A percentile compares a stretch with the other conserved stretches of the same genome.
phyloP scores from a whole-genome alignment of 768 basidiomycete species.

The Sistotremastrum suecicum region DNA sequence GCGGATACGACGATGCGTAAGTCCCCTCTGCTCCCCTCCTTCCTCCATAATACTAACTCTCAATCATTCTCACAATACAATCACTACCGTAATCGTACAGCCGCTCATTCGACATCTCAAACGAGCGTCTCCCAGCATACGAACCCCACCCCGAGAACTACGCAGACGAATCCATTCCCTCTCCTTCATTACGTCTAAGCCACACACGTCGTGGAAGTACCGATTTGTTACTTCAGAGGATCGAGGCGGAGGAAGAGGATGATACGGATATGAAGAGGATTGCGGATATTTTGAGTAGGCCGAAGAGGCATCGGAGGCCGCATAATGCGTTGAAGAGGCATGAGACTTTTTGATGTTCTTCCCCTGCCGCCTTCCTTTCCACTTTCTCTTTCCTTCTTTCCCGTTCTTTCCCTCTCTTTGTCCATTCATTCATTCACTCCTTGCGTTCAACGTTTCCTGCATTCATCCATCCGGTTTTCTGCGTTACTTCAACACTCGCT shows the following conservation, averaged over 20 bases:
- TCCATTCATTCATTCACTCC: no score
- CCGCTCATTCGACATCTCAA: conserved; percentile 56
- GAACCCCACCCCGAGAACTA: conserved; percentile 25
- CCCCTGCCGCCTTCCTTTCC: no score
- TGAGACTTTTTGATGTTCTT: conserved; percentile 24
- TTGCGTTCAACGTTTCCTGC: no score
- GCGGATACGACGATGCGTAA: conserved; percentile 64
- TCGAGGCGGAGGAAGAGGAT: conserved; percentile 36
- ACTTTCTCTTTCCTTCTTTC: no score
- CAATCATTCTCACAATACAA: neutral
- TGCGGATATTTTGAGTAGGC: conserved; percentile 22
- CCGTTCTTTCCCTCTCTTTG: no score
- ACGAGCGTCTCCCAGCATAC: conserved; percentile 53
- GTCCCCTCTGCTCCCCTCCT: conserved; percentile 15
- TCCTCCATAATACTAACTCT: conserved; percentile 1
- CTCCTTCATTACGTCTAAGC: conserved; percentile 46
- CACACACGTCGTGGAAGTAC: conserved; percentile 26
- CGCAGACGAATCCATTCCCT: conserved; percentile 30
- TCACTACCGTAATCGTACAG: conserved; percentile 19
- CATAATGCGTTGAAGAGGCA: conserved; percentile 47
- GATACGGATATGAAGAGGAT: conserved; percentile 53
- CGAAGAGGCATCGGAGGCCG: conserved; percentile 28
- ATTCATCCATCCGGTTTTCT: no score
- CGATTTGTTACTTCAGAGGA: conserved; percentile 43
- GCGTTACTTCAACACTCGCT: no score